phyloP scores from a whole-genome alignment of 805 yeast genomes.

The Metschnikowia borealis region DNA sequence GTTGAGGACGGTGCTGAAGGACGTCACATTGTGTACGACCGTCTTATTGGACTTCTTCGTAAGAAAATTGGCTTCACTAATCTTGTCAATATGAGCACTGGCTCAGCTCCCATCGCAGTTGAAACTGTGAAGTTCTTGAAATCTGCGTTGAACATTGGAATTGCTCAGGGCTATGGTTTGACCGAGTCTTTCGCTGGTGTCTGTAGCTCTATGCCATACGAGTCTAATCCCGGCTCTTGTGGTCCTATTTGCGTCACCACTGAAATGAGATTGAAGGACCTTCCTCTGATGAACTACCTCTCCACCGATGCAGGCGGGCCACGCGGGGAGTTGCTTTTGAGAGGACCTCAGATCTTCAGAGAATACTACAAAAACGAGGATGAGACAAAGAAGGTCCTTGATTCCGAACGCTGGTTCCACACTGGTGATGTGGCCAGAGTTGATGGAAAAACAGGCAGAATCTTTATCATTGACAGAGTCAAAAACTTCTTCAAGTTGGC shows the following conservation, averaged over 20 bases:
- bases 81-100: conserved; percentile 22
- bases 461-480: conserved; percentile 28
- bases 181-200: conserved; percentile 29
- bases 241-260: conserved; percentile 19
- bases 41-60: conserved; percentile 25
- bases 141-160: conserved; percentile 23
- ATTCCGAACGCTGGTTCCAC: conserved; percentile 26
- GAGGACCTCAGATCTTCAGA: conserved; percentile 25
- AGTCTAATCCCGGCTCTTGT: conserved; percentile 22
- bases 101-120: conserved; percentile 25
- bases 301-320: conserved; percentile 23
- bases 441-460: conserved; percentile 26
- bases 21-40: conserved; percentile 32
- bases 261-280: conserved; percentile 21
- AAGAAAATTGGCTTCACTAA: conserved; percentile 32
- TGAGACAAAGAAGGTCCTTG: conserved; percentile 20
- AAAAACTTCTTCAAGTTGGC: conserved; percentile 21
- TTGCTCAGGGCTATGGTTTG: conserved; percentile 35
- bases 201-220: conserved; percentile 16
- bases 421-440: conserved; percentile 47
- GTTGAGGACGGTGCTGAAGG: conserved; percentile 37
- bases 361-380: conserved; percentile 26
- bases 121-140: conserved; percentile 22
- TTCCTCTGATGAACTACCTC: conserved; percentile 25
- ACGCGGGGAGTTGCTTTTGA: conserved; percentile 25